A percentile compares a stretch with the other conserved stretches of the same genome.
These are phyloP conservation scores for Elsinoe arachidis DNA, from an alignment of 2,329 filamentous ascomycete genomes.

Conservation along the genomic window DNA sequence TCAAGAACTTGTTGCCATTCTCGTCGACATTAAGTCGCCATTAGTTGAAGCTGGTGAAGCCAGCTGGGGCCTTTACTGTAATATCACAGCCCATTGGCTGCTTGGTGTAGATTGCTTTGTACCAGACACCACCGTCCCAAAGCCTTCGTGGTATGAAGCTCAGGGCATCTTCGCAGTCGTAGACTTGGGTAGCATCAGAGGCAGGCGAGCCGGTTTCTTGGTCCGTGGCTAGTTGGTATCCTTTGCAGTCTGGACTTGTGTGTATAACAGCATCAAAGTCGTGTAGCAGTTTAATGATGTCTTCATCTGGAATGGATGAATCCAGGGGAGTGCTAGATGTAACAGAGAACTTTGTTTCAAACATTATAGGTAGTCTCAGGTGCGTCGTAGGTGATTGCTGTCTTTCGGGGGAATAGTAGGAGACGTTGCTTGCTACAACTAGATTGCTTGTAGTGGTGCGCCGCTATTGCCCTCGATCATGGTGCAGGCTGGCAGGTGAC, in stretches of 20 bases:
- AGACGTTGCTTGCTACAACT: no score
- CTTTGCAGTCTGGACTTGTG: slow-evolving; percentile 26
- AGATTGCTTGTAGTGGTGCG: no score
- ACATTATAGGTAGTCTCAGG: slow-evolving; percentile 19
- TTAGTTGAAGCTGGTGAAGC: slow-evolving; percentile 27
- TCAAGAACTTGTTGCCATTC: slow-evolving; percentile 8
- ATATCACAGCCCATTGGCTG: slow-evolving; percentile 27
- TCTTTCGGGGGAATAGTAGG: no score
- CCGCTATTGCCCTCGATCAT: neutral
- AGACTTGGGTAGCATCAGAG: slow-evolving; percentile 17
- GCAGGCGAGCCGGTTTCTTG: slow-evolving; percentile 12
- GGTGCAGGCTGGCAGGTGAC: neutral
- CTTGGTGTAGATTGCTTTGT: slow-evolving; percentile 25
- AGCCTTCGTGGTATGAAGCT: slow-evolving; percentile 28
- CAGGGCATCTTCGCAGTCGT: slow-evolving; percentile 29
- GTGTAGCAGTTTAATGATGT: slow-evolving; percentile 24
- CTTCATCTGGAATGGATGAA: slow-evolving; percentile 20
- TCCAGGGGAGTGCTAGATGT: slow-evolving; percentile 24
- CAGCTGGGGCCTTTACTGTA: slow-evolving; percentile 27
- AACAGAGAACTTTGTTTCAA: slow-evolving; percentile 27
- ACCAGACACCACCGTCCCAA: slow-evolving; percentile 27
- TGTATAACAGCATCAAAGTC: slow-evolving; percentile 27
- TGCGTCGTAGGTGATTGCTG: no score
- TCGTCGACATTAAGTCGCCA: slow-evolving; percentile 23
- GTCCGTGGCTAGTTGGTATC: slow-evolving; percentile 18